Percentiles rank a stretch among this genome's conserved stretches.
These are phyloP conservation scores for Moesziomyces sp. DNA, from an alignment of 1,284 basidiomycete genomes.

Conservation along the genomic window DNA sequence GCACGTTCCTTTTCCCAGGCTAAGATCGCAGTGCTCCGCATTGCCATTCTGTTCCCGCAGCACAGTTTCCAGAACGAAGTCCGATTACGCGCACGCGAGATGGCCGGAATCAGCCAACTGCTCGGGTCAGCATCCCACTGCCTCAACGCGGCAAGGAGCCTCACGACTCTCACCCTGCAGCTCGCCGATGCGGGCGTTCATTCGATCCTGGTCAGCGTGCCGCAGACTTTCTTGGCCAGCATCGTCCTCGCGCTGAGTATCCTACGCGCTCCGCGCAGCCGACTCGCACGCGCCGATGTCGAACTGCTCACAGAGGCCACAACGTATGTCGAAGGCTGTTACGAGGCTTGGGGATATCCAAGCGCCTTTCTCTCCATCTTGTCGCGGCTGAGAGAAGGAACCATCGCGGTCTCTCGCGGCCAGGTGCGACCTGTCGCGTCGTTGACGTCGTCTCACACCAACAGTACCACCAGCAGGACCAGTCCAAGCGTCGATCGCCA, in stretches of 20 bases:
- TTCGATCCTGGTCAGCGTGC: constrained; percentile 7
- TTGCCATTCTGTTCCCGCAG: constrained; percentile 13
- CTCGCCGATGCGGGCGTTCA: constrained; percentile 10
- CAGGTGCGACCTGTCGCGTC: neutral
- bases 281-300: constrained; percentile 12
- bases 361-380: constrained; percentile 4
- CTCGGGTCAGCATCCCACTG: constrained; percentile 11
- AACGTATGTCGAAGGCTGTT: constrained; percentile 9
- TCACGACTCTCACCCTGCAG: constrained; percentile 12
- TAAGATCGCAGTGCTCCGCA: constrained; percentile 16
- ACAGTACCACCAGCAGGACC: neutral
- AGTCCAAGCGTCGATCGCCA: neutral
- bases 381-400: constrained; percentile 9
- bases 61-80: constrained; percentile 12
- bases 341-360: constrained; percentile 11
- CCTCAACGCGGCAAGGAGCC: constrained; percentile 4
- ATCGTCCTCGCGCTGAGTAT: constrained; percentile 14
- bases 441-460: neutral
- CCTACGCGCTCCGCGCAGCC: constrained; percentile 12
- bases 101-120: constrained; percentile 8
- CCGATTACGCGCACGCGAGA: constrained; percentile 2
- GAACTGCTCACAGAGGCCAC: constrained; percentile 13
- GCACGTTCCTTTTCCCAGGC: neutral
- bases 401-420: constrained; percentile 4
- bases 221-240: constrained; percentile 12